These are phyloP conservation scores for Gastrolobium villosum DNA, from an alignment of 306 rosid genomes.

Conservation along the genomic window DNA sequence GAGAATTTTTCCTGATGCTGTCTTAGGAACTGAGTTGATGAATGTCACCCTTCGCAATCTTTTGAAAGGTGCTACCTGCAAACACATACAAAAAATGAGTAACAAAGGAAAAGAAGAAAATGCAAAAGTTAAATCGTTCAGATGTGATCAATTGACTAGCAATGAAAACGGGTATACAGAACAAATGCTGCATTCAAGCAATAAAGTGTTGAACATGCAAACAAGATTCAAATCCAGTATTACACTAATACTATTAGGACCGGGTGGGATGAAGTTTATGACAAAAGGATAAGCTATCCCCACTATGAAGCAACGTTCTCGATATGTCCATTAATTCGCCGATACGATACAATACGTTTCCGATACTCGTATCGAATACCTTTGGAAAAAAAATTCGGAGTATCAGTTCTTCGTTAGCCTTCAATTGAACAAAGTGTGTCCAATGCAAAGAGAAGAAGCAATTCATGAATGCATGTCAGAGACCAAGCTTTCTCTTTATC, in stretches of 20 bases:
- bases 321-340: too few relatives aligned
- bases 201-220: conserved; percentile 4
- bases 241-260: background rate
- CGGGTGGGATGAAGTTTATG: background rate
- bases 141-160: background rate
- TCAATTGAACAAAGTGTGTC: background rate
- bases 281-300: too few relatives aligned
- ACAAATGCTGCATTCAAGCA: conserved; percentile 1
- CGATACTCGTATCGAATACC: too few relatives aligned
- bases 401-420: background rate
- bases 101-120: background rate
- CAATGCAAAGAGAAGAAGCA: background rate
- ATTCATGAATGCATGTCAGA: conserved; percentile 25
- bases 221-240: conserved; percentile 3
- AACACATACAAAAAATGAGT: conserved; percentile 20
- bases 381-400: too few relatives aligned
- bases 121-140: background rate
- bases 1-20: conserved; percentile 88
- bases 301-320: too few relatives aligned
- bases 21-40: conserved; percentile 77
- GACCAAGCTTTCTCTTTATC: background rate
- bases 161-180: background rate
- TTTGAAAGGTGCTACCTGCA: conserved; percentile 91
- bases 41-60: conserved; percentile 82
- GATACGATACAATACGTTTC: too few relatives aligned